Evolutionary conservation across 345 rosid genomes (phyloP), one percentile per base, ranked within the genome.

Genomic region (Hibiscus mutabilis): DNA sequence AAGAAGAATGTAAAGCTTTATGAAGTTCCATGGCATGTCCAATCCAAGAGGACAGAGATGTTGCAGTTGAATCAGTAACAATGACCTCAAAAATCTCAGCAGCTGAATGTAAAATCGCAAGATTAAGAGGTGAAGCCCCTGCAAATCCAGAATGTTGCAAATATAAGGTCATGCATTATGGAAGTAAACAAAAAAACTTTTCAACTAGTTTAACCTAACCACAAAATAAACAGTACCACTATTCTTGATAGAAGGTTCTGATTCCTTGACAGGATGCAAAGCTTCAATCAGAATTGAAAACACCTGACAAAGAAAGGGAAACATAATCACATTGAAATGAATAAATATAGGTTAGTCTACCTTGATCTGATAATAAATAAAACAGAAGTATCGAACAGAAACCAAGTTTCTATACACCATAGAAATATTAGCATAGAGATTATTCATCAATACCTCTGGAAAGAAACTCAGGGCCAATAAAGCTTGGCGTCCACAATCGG

Each of bases 401-500:
- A 42, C 62, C 35, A 67, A 67, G 59, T 67, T 29, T 49, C 22
- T 4, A 16, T 33, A 27, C 25, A n/a, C 24, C 13, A 7, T 16
- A 47, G 11, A 49, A 49, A 25, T 21, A 65, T 42, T 25, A 16
- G 61, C 57, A 5, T 9, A 60, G 31, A 24, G 46, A 52, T 55
- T n/a, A 71, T 57, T 68, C 37, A 24, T 37, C 31, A 73, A 66
- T 86, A 95, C 99, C 97, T 92, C 96, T 5, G 99, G 96, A 79
- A 95, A 95, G 74, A 73, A 82, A 44, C 89, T 89, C 77, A 95
- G 66, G 40, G 86, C 86, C 79, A 92, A 73, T 79, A 95, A 81
- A 79, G 99, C 99, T 83, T 92, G 89, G 75, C 87, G 93, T 70
- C 99, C 97, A 73, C 97, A 95, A 76, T 92, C 90, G 73, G 97